Evolutionary conservation across 2,329 filamentous ascomycete species (phyloP).

Genomic region (Calonectria hawksworthii): DNA sequence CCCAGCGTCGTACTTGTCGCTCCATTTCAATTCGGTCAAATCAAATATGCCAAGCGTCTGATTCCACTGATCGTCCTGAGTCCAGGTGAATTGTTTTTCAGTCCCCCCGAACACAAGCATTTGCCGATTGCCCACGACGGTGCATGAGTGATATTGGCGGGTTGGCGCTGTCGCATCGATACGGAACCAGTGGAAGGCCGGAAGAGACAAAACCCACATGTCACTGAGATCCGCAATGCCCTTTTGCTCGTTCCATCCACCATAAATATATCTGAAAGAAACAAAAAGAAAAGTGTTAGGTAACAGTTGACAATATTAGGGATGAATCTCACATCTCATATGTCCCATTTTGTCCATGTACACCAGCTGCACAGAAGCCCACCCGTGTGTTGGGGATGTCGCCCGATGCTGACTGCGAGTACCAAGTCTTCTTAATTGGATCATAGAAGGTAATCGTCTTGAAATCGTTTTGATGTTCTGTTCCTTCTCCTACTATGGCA

Average conservation of each 20-base stretch:
- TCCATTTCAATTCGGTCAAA: slow-evolving; percentile 5
- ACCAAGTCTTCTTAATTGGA: not conserved
- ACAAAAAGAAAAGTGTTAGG: not conserved
- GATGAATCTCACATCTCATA: not conserved
- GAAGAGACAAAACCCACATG: not conserved
- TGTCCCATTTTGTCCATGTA: not conserved
- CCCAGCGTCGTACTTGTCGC: not conserved
- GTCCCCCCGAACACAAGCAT: not conserved
- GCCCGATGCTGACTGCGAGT: not conserved
- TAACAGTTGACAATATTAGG: too few relatives aligned
- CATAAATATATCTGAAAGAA: not conserved
- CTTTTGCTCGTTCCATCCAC: not conserved
- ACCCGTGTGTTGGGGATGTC: not conserved
- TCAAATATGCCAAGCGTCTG: not conserved
- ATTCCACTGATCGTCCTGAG: not conserved
- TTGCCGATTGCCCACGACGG: not conserved
- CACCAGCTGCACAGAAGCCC: not conserved
- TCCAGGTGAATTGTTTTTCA: not conserved
- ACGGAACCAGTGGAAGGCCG: not conserved
- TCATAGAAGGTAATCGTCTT: not conserved
- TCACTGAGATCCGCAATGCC: not conserved
- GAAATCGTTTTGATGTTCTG: not conserved
- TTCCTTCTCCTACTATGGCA: not conserved
- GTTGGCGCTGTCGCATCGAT: not conserved
- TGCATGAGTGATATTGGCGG: not conserved